These are phyloP conservation scores for Irpex lacteus DNA, from an alignment of 1,284 basidiomycete species.

Conservation along the genomic window DNA sequence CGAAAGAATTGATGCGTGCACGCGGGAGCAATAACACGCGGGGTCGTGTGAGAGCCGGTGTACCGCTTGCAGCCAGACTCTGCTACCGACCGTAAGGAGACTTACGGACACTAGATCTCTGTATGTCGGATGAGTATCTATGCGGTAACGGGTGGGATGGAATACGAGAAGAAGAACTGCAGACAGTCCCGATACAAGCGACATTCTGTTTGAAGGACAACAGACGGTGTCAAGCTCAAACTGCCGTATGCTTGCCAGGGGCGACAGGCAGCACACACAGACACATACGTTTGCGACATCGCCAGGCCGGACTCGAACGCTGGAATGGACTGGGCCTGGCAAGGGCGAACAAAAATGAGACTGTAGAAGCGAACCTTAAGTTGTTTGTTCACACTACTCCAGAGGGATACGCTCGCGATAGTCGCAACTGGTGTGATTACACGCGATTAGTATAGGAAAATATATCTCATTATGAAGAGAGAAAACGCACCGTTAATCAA, in stretches of 20 bases:
- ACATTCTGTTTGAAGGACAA: neutral
- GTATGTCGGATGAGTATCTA: neutral
- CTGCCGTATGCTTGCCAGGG: neutral
- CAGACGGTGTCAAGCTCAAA: neutral
- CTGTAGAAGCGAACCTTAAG: neutral
- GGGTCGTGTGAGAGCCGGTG: neutral
- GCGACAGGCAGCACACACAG: too few species aligned
- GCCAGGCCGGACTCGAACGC: neutral
- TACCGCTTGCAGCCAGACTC: neutral
- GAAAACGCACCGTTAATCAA: neutral
- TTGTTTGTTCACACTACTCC: neutral
- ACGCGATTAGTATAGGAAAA: neutral
- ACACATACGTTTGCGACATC: neutral
- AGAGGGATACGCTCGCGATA: too few species aligned
- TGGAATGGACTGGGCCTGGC: neutral
- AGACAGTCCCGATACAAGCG: neutral
- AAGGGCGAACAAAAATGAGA: neutral
- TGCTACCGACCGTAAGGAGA: neutral
- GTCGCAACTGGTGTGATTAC: neutral
- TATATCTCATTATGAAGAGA: neutral
- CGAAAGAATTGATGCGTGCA: neutral
- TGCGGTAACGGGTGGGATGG: neutral
- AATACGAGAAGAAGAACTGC: neutral
- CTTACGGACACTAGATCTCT: neutral
- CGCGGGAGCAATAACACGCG: neutral